phyloP scores from a whole-genome alignment of 2,329 filamentous ascomycete genomes.

The Penicillium sp. region DNA sequence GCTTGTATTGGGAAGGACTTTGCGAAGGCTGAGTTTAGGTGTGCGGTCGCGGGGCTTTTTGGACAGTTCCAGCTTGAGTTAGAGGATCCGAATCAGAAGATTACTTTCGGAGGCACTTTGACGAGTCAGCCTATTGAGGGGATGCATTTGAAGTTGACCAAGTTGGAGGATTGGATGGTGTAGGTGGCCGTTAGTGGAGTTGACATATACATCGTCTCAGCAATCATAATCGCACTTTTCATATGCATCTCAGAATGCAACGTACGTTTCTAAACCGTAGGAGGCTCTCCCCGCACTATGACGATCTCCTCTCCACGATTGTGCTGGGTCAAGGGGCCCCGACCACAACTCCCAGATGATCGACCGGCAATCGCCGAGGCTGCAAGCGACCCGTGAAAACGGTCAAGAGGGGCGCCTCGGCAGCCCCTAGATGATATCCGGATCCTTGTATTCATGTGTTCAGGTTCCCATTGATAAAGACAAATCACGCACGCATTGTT shows the following conservation, averaged over 20 bases:
- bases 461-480: not conserved
- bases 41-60: constrained; percentile 40
- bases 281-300: not conserved
- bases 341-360: not conserved
- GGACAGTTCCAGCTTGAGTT: constrained; percentile 36
- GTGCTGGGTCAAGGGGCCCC: not conserved
- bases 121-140: constrained; percentile 12
- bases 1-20: constrained; percentile 45
- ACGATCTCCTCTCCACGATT: not conserved
- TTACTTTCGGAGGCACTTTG: constrained; percentile 11
- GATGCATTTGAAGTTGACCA: constrained; percentile 13
- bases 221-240: not conserved
- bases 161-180: constrained; percentile 2
- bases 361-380: not conserved
- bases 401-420: not conserved
- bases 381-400: not conserved
- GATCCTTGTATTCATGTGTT: constrained; percentile 8
- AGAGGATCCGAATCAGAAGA: constrained; percentile 24
- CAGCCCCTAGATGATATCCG: not conserved
- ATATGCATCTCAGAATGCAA: not conserved
- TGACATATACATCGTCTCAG: not conserved
- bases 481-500: not conserved
- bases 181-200: not conserved
- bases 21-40: constrained; percentile 42
- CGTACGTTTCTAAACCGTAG: not conserved